Evolutionary conservation across 2,329 filamentous ascomycete genomes (phyloP).

Genomic region (Calonectria naviculata): DNA sequence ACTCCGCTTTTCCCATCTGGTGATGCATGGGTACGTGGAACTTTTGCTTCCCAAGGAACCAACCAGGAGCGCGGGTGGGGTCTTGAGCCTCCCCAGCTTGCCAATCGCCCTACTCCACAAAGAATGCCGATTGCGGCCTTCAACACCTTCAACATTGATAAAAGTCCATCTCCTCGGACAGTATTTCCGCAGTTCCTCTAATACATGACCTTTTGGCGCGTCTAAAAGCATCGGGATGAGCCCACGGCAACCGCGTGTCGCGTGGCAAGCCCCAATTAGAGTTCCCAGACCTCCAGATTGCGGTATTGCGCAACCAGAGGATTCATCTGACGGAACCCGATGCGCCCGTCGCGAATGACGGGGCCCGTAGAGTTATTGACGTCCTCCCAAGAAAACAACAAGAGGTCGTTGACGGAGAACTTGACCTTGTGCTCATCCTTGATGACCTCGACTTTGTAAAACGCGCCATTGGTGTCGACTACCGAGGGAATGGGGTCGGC

Average conservation of each 20-base stretch:
- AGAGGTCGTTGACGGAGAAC: slow-evolving; percentile 30
- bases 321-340: slow-evolving; percentile 37
- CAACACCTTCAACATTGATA: neutral
- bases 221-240: neutral
- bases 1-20: slow-evolving; percentile 1
- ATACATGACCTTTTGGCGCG: neutral
- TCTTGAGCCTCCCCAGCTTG: neutral
- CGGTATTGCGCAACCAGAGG: slow-evolving; percentile 35
- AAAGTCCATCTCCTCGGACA: neutral
- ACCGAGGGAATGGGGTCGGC: slow-evolving; percentile 36
- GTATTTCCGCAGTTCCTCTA: neutral
- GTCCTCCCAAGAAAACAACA: slow-evolving; percentile 35
- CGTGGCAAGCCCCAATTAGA: neutral
- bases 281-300: slow-evolving; percentile 36
- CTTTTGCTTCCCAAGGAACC: neutral
- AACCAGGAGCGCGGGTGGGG: neutral
- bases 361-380: slow-evolving; percentile 30
- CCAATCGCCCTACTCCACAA: neutral
- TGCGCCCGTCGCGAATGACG: slow-evolving; percentile 30
- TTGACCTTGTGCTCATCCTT: slow-evolving; percentile 31
- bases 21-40: neutral
- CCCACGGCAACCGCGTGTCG: neutral
- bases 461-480: slow-evolving; percentile 30
- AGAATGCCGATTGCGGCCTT: neutral
- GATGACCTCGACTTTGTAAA: slow-evolving; percentile 35